Base-by-base conservation (phyloP, 805 yeast genomes). In the Schwanniomyces pseudopolymorphus region DNA sequence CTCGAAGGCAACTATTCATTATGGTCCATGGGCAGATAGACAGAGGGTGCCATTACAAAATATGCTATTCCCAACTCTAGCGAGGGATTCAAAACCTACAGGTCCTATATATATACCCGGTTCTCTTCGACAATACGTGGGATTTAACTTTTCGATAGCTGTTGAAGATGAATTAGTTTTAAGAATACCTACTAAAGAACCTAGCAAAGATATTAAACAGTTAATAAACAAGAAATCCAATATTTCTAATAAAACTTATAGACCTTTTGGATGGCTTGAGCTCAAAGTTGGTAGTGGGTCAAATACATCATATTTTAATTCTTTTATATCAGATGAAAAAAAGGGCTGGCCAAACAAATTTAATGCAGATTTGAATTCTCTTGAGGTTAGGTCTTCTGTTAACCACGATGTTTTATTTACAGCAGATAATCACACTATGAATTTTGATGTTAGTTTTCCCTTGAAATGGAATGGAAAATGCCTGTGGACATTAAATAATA, bases 11-110 rank as follows among this genome's bases (percentile, higher is more conserved):
- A 83, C 87, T 0, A 67, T 89, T 1, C 85, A 85, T 54, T 91
- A 89, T 59, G 99, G 99, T 0, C 96, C 99, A 0, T 92, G 97
- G 97, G 87, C 97, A 0, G 96, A 94, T 48, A 80, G 92, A 31
- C 96, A 94, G 62, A 63, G 96, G 14, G 74, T 73, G 2, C 78
- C 83, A 1, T 57, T 91, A 8, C 90, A 85, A 46, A 66, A 72
- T 13, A 67, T 84, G 66, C 67, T 94, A 20, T 80, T 85, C 46
- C 99, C 99, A 0, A 61, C 77, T 0, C 60, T 81, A 9, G 79
- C 85, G 21, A 66, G 84, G 40, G 88, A 89, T 55, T 66, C 81
- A 2, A 55, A 56, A 9, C 67, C 70, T 3, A 63, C 64, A 2
- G 48, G 48, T 17, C 42, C 43, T 4, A 63, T 78, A 3, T 42